Conservation (phyloP, 495 filamentous ascomycete species). For the Diplogelasinospora grovesii region DNA sequence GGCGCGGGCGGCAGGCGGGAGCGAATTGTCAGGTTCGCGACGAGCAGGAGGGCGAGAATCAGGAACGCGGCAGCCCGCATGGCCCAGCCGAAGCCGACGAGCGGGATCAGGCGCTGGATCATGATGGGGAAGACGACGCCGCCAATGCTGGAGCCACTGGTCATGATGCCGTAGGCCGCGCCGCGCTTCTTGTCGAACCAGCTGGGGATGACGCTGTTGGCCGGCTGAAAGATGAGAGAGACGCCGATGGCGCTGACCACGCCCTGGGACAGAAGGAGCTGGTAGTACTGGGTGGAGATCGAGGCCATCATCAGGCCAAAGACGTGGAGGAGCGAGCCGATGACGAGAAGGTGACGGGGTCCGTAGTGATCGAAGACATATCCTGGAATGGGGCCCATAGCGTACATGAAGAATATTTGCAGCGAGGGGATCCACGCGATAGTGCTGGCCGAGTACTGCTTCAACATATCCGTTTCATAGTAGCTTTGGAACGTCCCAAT, state of each 20-base stretch:
- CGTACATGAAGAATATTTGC: no score
- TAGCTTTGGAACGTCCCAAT: no score
- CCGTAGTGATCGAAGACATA: conserved; percentile 50
- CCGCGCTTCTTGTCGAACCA: conserved; percentile 64
- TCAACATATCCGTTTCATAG: no score
- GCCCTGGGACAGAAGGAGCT: conserved; percentile 52
- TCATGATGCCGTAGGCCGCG: conserved; percentile 57
- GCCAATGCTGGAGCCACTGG: conserved; percentile 52
- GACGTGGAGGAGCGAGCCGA: conserved; percentile 55
- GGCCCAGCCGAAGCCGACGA: conserved; percentile 58
- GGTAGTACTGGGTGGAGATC: conserved; percentile 52
- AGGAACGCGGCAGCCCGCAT: conserved; percentile 60
- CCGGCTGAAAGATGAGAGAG: conserved; percentile 15
- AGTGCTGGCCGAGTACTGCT: no score
- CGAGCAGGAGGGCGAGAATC: conserved; percentile 49
- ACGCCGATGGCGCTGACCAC: conserved; percentile 38
- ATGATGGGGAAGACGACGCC: conserved; percentile 61
- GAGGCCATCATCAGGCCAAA: conserved; percentile 73
- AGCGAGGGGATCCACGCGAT: no score
- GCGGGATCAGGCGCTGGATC: conserved; percentile 48
- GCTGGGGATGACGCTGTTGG: conserved; percentile 6
- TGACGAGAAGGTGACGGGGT: conserved; percentile 49
- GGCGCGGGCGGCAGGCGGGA: background rate
- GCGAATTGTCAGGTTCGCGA: conserved; percentile 35
- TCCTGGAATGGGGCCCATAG: background rate